These are phyloP conservation scores for Otatea glauca DNA, from an alignment of 176 grass and related monocot genomes.

Conservation along the genomic window DNA sequence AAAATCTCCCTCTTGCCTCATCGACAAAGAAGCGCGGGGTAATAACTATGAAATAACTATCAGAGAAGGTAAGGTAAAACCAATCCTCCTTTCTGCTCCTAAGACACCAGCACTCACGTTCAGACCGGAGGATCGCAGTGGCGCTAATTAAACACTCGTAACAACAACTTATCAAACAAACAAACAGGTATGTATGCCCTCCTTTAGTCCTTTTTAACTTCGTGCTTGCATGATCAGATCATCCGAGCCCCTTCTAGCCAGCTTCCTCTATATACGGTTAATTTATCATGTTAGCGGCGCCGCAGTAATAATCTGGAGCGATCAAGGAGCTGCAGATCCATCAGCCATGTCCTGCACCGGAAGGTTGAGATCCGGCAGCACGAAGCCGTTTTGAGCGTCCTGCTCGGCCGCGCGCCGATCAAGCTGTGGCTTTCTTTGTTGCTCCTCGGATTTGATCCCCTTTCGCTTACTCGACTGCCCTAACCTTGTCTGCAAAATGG, in stretches of 20 bases:
- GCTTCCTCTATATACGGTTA: slow-evolving; percentile 47
- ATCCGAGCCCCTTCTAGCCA: not conserved
- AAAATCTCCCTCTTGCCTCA: slow-evolving; percentile 10
- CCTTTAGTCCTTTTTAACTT: not conserved
- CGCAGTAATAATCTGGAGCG: not conserved
- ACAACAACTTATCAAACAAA: slow-evolving; percentile 31
- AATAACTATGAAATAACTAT: slow-evolving; percentile 29
- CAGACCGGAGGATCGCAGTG: not conserved
- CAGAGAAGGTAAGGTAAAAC: slow-evolving; percentile 5
- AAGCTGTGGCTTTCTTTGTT: slow-evolving; percentile 3
- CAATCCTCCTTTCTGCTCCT: slow-evolving; percentile 22
- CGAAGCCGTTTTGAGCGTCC: slow-evolving; percentile 15
- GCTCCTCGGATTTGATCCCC: not conserved
- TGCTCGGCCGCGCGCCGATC: not conserved
- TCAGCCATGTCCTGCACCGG: slow-evolving; percentile 28
- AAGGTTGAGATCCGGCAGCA: slow-evolving; percentile 61
- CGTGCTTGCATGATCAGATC: not conserved
- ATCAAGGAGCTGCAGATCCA: not conserved
- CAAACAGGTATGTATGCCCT: not conserved
- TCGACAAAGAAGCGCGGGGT: slow-evolving; percentile 7
- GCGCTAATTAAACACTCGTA: slow-evolving; percentile 34
- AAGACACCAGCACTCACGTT: not conserved
- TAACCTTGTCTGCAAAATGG: slow-evolving; percentile 40
- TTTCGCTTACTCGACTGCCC: slow-evolving; percentile 1
- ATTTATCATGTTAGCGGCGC: slow-evolving; percentile 40